These are phyloP conservation scores for Penicillium palitans DNA, from an alignment of 2,329 filamentous ascomycete species.

Conservation along the genomic window DNA sequence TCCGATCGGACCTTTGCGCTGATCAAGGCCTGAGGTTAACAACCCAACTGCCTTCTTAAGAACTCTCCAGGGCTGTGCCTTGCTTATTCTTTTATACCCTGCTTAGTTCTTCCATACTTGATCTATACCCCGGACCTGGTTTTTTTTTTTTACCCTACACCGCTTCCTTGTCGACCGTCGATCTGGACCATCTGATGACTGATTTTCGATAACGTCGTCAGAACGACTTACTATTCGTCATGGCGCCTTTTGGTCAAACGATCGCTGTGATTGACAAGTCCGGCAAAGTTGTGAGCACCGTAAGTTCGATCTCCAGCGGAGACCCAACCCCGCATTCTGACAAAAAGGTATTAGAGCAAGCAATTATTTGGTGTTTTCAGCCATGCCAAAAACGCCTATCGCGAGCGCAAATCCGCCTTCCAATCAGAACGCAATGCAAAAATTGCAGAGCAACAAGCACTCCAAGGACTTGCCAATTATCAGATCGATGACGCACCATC, in stretches of 20 bases:
- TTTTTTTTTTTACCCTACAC: slow-evolving; percentile 11
- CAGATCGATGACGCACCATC: slow-evolving; percentile 50
- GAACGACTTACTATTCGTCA: slow-evolving; percentile 19
- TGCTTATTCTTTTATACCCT: slow-evolving; percentile 6
- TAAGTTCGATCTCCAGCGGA: slow-evolving; percentile 47
- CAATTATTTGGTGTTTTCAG: slow-evolving; percentile 88
- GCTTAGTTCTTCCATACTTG: background rate
- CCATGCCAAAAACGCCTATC: slow-evolving; percentile 84
- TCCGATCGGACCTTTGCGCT: slow-evolving; percentile 17
- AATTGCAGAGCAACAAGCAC: slow-evolving; percentile 58
- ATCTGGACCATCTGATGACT: slow-evolving; percentile 19
- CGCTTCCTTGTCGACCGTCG: slow-evolving; percentile 14
- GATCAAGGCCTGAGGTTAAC: slow-evolving; percentile 10
- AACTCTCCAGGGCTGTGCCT: background rate
- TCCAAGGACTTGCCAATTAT: slow-evolving; percentile 57
- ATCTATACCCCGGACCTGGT: slow-evolving; percentile 9
- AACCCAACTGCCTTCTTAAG: slow-evolving; percentile 6
- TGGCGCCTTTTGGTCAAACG: slow-evolving; percentile 59
- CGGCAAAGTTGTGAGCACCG: slow-evolving; percentile 85
- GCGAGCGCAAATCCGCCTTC: slow-evolving; percentile 81
- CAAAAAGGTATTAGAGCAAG: slow-evolving; percentile 65
- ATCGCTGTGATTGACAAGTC: slow-evolving; percentile 89
- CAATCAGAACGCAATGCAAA: slow-evolving; percentile 66
- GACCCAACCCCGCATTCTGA: slow-evolving; percentile 20
- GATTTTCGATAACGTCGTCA: slow-evolving; percentile 15